Base-by-base conservation (phyloP, 306 rosid species). In the Trifolium fragiferum region DNA sequence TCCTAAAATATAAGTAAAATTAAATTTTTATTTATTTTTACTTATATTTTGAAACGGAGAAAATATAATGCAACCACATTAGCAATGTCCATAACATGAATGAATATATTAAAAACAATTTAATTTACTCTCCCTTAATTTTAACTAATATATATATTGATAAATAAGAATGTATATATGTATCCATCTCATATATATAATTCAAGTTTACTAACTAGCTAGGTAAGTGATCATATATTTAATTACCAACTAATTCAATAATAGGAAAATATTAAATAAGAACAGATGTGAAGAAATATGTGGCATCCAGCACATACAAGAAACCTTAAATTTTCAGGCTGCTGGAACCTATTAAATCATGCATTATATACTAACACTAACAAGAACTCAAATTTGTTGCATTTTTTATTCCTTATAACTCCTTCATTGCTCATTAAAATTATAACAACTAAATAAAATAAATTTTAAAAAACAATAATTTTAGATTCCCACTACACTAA, bases 271-370 rank as follows among this genome's bases (percentile, higher is more conserved):
- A 57, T 23, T 23, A 55, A 73, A 73, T 44, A 51, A 66, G 2
- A 10, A 40, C 30, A 54, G n/a, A 1, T 7, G 16, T 21, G 16
- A 66, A 65, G 23, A 64, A 72, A 51, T 30, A 30, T 53, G 47
- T 55, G 66, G 25, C 30, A 61, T 61, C 66, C 66, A 37, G 51
- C 78, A 55, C 47, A 32, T 8, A 55, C 33, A 53, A 35, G 32
- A 37, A 37, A 23, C 43, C 76, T 62, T 62, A 62, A 55, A 27
- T 49, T 59, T 51, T 70, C 5, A 37, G 38, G 14, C 30, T 51
- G 60, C 21, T 37, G 68, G 79, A 82, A 58, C 59, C 63, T 73
- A 70, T 15, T 80, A 51, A 51, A 69, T 75, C 54, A 62, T 80
- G 66, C 10, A 11, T 40, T 5, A 35, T 59, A 44, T 20, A 43